A percentile compares a stretch with the other conserved stretches of the same genome.
Evolutionary conservation across 352 stramenopile genomes (phyloP).

Genomic region (Phytopythium cucurbitacearum): DNA sequence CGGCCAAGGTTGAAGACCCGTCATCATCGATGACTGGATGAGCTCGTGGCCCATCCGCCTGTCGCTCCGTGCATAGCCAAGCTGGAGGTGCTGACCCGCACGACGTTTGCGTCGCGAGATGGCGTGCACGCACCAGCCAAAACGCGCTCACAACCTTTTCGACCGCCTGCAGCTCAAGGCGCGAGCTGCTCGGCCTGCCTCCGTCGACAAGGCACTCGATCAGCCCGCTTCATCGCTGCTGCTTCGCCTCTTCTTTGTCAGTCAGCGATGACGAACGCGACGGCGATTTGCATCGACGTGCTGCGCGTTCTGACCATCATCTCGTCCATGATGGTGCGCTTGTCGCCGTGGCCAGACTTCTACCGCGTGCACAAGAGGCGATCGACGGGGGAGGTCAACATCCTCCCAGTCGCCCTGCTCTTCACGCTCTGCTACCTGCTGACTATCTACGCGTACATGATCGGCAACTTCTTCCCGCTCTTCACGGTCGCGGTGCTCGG

Average conservation of each 20-base stretch:
- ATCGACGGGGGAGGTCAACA: conserved; percentile 24
- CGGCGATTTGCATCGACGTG: conserved; percentile 16
- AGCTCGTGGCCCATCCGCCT: neutral
- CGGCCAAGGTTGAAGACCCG: neutral
- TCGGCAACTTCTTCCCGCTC: conserved; percentile 37
- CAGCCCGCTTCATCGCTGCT: neutral
- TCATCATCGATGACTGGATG: conserved; percentile 1
- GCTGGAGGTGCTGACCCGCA: neutral
- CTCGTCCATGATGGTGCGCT: conserved; percentile 34
- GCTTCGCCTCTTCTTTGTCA: neutral
- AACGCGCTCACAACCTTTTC: too few relatives aligned
- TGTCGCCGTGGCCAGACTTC: conserved; percentile 36
- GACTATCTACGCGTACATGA: conserved; percentile 37
- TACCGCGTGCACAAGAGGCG: conserved; percentile 28
- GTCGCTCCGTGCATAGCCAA: neutral
- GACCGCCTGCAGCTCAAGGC: too few relatives aligned
- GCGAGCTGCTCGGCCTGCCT: neutral
- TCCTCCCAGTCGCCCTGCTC: conserved; percentile 21
- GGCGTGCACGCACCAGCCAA: neutral
- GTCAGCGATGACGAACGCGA: conserved; percentile 2
- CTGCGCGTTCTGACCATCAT: conserved; percentile 37
- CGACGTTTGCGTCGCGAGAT: too few relatives aligned
- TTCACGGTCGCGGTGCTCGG: conserved; percentile 32
- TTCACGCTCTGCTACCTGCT: conserved; percentile 26
- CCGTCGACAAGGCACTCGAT: neutral